phyloP scores from a whole-genome alignment of 805 yeast genomes.

The Wickerhamiella lipophila region DNA sequence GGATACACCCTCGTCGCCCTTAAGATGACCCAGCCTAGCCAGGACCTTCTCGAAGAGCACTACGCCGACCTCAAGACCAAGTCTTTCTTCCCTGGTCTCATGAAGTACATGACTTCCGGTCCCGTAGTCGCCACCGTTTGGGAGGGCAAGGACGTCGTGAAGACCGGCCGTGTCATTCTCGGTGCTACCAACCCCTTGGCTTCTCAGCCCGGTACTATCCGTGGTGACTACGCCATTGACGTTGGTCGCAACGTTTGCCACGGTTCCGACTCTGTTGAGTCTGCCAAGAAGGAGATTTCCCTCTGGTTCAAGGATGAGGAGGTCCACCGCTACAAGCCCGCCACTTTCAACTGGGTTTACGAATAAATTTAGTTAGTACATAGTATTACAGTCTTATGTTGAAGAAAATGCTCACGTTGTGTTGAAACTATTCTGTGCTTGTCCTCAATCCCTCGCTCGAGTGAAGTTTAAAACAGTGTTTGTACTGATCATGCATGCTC shows the following conservation, averaged over 20 bases:
- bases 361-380: conserved; percentile 32
- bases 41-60: conserved; percentile 78
- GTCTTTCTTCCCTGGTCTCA: conserved; percentile 96
- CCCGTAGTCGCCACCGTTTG: conserved; percentile 98
- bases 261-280: conserved; percentile 98
- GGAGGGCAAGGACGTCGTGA: conserved; percentile 99
- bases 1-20: conserved; percentile 96
- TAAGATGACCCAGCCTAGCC: conserved; percentile 80
- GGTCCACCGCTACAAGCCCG: conserved; percentile 80
- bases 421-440: too few species aligned
- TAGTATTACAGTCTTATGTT: background rate
- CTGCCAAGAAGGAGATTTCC: conserved; percentile 88
- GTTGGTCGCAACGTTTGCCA: conserved; percentile 99
- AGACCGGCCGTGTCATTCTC: conserved; percentile 92
- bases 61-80: conserved; percentile 89
- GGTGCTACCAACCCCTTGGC: conserved; percentile 99
- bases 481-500: too few species aligned
- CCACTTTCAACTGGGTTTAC: conserved; percentile 82
- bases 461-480: too few species aligned
- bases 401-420: too few species aligned
- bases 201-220: conserved; percentile 98
- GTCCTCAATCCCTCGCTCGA: too few species aligned
- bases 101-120: conserved; percentile 94
- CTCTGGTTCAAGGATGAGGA: conserved; percentile 99
- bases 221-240: conserved; percentile 98